Conservation (phyloP, 495 filamentous ascomycete species). For the Trichoderma erinaceum region DNA sequence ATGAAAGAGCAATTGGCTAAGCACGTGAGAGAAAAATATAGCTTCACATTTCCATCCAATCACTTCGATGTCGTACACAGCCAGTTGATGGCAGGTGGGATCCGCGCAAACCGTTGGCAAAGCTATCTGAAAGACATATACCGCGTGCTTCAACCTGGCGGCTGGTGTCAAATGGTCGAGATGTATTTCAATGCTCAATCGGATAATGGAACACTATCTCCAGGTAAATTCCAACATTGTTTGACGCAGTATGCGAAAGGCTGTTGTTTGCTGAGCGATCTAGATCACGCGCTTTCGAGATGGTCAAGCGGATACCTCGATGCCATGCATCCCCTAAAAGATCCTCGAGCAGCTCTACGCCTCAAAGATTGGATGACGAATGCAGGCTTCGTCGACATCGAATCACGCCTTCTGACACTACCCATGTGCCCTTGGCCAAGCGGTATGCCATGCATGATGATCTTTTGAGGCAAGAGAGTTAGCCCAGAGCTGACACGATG, state of each 20-base stretch:
- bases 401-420: constrained; percentile 59
- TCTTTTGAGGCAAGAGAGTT: not conserved
- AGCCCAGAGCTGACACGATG: constrained; percentile 4
- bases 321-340: constrained; percentile 61
- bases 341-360: constrained; percentile 60
- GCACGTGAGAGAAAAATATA: constrained; percentile 23
- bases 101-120: constrained; percentile 69
- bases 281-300: constrained; percentile 61
- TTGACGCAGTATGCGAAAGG: constrained; percentile 11
- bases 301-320: constrained; percentile 67
- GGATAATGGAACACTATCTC: constrained; percentile 75
- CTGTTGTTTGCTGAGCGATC: not conserved
- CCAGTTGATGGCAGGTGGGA: constrained; percentile 68
- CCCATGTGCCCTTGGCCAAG: constrained; percentile 70
- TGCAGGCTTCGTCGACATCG: constrained; percentile 70
- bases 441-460: constrained; percentile 40
- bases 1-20: not conserved
- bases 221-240: constrained; percentile 33
- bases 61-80: constrained; percentile 91
- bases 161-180: constrained; percentile 91
- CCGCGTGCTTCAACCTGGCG: constrained; percentile 49
- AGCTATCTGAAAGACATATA: constrained; percentile 73
- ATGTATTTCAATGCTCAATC: constrained; percentile 85
- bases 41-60: constrained; percentile 67
- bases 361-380: constrained; percentile 55